Conservation (phyloP, 345 rosid species). For the Raphanus sativus region DNA sequence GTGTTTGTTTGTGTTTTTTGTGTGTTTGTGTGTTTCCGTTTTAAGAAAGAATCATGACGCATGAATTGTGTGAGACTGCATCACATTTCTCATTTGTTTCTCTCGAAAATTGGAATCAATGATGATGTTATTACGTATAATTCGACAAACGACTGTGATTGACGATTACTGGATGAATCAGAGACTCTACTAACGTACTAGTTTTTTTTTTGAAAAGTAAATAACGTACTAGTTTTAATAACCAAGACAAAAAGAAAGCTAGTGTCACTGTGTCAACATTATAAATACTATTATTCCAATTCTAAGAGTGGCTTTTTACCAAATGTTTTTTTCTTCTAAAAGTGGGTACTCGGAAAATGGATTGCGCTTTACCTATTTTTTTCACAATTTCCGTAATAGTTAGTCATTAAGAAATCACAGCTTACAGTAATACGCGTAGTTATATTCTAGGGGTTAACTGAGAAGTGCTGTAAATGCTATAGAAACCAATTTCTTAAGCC, state of each 20-base stretch:
- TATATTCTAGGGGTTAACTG: no score
- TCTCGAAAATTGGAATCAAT: conserved; percentile 21
- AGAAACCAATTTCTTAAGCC: no score
- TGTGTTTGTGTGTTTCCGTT: conserved; percentile 9
- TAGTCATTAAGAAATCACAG: background rate
- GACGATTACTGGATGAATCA: background rate
- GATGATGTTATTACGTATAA: conserved; percentile 12
- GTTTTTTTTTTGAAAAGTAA: no score
- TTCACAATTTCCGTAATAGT: background rate
- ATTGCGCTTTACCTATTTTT: background rate
- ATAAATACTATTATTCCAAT: background rate
- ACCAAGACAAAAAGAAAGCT: background rate
- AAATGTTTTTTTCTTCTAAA: no score
- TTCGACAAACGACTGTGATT: conserved; percentile 12
- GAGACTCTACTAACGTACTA: background rate
- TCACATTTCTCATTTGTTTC: conserved; percentile 33
- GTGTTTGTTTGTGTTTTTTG: background rate
- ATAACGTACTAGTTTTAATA: background rate
- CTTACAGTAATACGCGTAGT: background rate
- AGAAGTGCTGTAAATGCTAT: no score
- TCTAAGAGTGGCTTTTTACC: background rate
- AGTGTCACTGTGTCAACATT: background rate
- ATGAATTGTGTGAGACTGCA: conserved; percentile 19
- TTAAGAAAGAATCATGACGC: conserved; percentile 36
- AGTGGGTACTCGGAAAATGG: background rate